phyloP scores from a whole-genome alignment of 345 rosid genomes.

The Populus euphratica region DNA sequence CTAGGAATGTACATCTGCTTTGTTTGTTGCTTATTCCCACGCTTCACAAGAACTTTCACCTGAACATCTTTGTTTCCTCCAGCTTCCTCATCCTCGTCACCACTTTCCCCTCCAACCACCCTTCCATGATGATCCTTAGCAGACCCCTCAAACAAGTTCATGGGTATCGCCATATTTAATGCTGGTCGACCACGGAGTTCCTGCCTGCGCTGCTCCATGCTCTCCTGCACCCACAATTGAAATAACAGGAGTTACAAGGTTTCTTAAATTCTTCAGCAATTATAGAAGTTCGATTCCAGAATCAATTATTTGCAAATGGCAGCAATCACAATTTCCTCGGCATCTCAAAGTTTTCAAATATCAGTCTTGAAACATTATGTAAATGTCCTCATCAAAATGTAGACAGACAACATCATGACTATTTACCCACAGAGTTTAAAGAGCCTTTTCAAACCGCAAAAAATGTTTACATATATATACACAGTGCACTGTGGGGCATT shows the following conservation, averaged over 20 bases:
- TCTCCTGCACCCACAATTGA: constrained; percentile 61
- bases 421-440: neutral
- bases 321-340: neutral
- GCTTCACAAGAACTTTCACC: constrained; percentile 94
- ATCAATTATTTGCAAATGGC: neutral
- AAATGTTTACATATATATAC: neutral
- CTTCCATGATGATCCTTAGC: constrained; percentile 79
- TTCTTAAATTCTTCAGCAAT: neutral
- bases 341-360: neutral
- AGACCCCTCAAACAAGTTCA: constrained; percentile 91
- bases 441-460: neutral
- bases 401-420: neutral
- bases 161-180: constrained; percentile 84
- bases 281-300: too few relatives aligned
- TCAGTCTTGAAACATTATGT: neutral
- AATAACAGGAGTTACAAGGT: neutral
- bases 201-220: constrained; percentile 92
- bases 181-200: constrained; percentile 86
- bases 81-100: constrained; percentile 77
- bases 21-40: constrained; percentile 94
- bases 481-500: neutral
- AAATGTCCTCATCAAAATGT: neutral
- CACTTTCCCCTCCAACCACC: constrained; percentile 62
- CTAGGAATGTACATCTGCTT: constrained; percentile 88
- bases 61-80: constrained; percentile 79